phyloP scores from a whole-genome alignment of 257 asterid species.

The Nicotiana obtusifolia region DNA sequence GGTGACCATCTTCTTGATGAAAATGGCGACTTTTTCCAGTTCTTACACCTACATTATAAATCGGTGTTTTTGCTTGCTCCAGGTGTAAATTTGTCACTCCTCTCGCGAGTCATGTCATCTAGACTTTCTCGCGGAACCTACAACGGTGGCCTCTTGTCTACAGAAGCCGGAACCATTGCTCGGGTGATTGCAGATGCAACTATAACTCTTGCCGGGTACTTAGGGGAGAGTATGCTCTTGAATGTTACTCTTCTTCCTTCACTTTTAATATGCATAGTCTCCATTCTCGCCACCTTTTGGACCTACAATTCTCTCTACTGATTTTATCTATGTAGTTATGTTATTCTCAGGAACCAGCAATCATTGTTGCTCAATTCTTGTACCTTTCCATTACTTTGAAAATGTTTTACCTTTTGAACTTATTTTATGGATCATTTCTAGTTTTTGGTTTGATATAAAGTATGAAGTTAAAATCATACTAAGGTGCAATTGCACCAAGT shows the following conservation, averaged over 20 bases:
- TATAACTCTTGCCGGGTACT: slow-evolving; percentile 72
- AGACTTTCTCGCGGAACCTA: slow-evolving; percentile 91
- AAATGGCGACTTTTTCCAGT: background rate
- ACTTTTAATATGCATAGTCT: slow-evolving; percentile 58
- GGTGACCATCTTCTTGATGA: background rate
- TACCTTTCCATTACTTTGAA: background rate
- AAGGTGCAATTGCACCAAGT: background rate
- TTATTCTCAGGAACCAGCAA: background rate
- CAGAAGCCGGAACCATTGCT: slow-evolving; percentile 92
- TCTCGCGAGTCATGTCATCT: slow-evolving; percentile 90
- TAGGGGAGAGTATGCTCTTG: slow-evolving; percentile 61
- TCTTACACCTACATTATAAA: background rate
- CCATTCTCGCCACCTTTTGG: slow-evolving; percentile 74
- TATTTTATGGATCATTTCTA: background rate
- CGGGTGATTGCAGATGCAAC: slow-evolving; percentile 91
- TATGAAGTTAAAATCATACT: background rate
- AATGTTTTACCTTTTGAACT: background rate
- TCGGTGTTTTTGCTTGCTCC: background rate
- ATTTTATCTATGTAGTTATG: background rate
- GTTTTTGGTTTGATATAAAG: background rate
- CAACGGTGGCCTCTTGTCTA: slow-evolving; percentile 84
- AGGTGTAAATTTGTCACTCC: slow-evolving; percentile 84
- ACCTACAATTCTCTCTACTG: slow-evolving; percentile 80
- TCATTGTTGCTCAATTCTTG: background rate
- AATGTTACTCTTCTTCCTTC: slow-evolving; percentile 79